Base-by-base conservation (phyloP, 495 filamentous ascomycete species). In the Penicillium verhagenii region DNA sequence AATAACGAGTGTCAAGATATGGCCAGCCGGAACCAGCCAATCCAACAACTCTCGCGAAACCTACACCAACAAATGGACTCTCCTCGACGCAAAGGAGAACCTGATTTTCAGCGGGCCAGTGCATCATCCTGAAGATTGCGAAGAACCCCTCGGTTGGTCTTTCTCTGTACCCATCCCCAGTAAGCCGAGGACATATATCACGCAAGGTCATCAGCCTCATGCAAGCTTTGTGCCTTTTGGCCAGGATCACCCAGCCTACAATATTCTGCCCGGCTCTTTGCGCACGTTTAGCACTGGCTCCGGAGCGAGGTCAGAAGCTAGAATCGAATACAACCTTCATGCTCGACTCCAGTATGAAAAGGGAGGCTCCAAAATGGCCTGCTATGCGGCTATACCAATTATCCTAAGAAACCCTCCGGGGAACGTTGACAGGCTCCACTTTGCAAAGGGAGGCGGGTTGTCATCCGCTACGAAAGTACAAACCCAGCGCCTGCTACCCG, bases 201-300 rank as follows among this genome's bases (percentile, higher is more conserved):
- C 39, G 14, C 14, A n/a, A 14, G 48, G 52, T 23, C 46, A 57
- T 42, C 23, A 10, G 4, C 33, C 21, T 0, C 29, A 63, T 2
- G 50, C 58, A 24, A 65, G 53, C 47, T 66, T 65, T 39, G 60
- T 70, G 9, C 61, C 64, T 14, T 31, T 62, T 43, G 39, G 47
- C 28, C 46, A 38, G 23, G 54, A 61, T 39, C 42, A 42, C 16
- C n/a, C 47, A 4, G 56, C 56, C 6, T 52, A 38, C 20, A 52
- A 53, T 29, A 20, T 47, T 9, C 37, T 65, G 16, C 58, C 59
- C 7, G 55, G 52, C 1, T 56, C 45, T 28, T 53, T 53, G 0
- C 33, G 33, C 24, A 23, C 31, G 8, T n/a, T 11, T 6, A 37
- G 54, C 25, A 29, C 21, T 47, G 42, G 48, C 7, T 50, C 21